Evolutionary conservation across 1,139 yeast species (phyloP), one percentile per base, ranked within the genome.

Genomic region (Candida buenavistaensis): DNA sequence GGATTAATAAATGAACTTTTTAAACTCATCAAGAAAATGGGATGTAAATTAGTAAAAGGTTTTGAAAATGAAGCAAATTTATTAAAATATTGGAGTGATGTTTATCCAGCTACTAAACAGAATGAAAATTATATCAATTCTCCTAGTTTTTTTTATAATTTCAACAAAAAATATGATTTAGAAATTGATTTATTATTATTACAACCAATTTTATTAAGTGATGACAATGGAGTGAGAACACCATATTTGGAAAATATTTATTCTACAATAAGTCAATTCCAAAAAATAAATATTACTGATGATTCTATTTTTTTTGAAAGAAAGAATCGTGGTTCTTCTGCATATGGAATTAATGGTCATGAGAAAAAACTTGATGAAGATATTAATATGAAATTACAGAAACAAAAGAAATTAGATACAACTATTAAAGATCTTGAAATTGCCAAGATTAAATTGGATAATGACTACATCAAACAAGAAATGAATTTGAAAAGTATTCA

Each of bases 221-320:
- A 88, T 59, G 96, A 88, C 55, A 76, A 77, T 52, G 82, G 85
- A 30, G 80, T 88, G 36, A 82, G 86, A 54, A 86, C 96, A 1
- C 96, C 97, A 3, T 89, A 89, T 55, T 70, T 89, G 57, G 97
- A 89, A 59, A 86, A 87, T 50, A 64, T 87, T 40, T 89, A 87
- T 55, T 88, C 96, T 3, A 75, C 82, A 40, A 67, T 86, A 69
- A 80, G 87, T 46, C 95, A 85, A 54, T 72, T 71, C 39, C 71
- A 70, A 37, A 76, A 72, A 44, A 56, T 80, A 32, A 82, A 80
- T 50, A 8, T 20, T 15, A 44, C 45, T 7, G 50, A 47, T 5
- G 42, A 52, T n/a, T 59, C 70, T 10, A 41, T 65, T 2, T 67
- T 69, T 38, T 69, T 69, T 46, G 46, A 49, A 23, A 55, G 73